A percentile compares a stretch with the other conserved stretches of the same genome.
Evolutionary conservation across 805 yeast species (phyloP).

Genomic region (Suhomyces emberorum): DNA sequence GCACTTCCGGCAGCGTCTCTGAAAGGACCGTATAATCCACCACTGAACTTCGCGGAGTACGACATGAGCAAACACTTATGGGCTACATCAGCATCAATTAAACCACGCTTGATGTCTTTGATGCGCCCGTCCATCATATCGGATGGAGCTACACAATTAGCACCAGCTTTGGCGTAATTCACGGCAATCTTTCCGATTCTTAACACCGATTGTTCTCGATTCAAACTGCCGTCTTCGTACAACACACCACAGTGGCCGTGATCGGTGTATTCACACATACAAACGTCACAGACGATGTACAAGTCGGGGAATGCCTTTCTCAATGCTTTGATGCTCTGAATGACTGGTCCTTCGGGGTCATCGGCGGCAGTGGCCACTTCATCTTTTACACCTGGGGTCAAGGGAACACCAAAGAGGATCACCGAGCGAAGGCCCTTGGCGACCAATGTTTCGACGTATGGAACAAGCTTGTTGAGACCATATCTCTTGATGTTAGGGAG

Average conservation of each 20-base stretch:
- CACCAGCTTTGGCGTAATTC: slow-evolving; percentile 94
- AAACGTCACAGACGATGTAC: slow-evolving; percentile 89
- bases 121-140: slow-evolving; percentile 98
- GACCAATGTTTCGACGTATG: slow-evolving; percentile 67
- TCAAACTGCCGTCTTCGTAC: slow-evolving; percentile 80
- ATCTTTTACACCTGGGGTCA: slow-evolving; percentile 75
- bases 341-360: slow-evolving; percentile 95
- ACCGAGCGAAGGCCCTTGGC: slow-evolving; percentile 82
- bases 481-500: slow-evolving; percentile 85
- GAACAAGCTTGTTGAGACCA: slow-evolving; percentile 76
- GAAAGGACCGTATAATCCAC: slow-evolving; percentile 92
- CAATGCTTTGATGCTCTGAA: slow-evolving; percentile 67
- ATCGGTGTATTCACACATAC: slow-evolving; percentile 92
- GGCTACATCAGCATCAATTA: slow-evolving; percentile 77
- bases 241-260: slow-evolving; percentile 98
- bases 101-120: slow-evolving; percentile 79
- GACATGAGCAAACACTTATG: slow-evolving; percentile 89
- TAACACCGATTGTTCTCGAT: slow-evolving; percentile 68
- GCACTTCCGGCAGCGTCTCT: slow-evolving; percentile 95
- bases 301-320: slow-evolving; percentile 70
- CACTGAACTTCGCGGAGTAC: slow-evolving; percentile 91
- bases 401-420: slow-evolving; percentile 87
- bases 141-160: slow-evolving; percentile 92
- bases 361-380: slow-evolving; percentile 85
- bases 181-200: slow-evolving; percentile 94